phyloP scores from a whole-genome alignment of 805 yeast genomes.

The Starmerella stellata region DNA sequence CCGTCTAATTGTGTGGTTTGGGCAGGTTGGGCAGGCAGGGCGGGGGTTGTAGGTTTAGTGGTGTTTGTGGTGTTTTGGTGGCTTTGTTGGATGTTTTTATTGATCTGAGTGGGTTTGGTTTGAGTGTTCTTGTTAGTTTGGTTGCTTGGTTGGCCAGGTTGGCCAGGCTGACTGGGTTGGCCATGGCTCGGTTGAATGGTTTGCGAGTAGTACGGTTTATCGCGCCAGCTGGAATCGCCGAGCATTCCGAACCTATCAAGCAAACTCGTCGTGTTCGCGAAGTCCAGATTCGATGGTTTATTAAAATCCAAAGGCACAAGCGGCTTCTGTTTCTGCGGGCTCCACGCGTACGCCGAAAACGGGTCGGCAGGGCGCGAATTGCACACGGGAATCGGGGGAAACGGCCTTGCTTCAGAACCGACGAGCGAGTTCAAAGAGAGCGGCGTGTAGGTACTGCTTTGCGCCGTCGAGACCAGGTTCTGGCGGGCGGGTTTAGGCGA shows the following conservation, averaged over 20 bases:
- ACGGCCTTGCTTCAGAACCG: not conserved
- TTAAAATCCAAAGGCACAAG: not conserved
- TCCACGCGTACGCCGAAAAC: not conserved
- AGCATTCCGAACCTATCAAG: conserved; percentile 16
- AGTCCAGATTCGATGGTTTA: conserved; percentile 6
- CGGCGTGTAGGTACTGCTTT: not conserved
- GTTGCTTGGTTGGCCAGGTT: not conserved
- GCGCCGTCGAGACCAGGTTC: not conserved
- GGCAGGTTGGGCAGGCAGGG: not conserved
- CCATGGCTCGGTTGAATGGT: no score
- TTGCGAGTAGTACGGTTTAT: conserved; percentile 9
- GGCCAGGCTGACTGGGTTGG: not conserved
- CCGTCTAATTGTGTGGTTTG: no score
- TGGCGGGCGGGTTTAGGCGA: not conserved
- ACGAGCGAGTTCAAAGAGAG: not conserved
- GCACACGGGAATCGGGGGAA: not conserved
- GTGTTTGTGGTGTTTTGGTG: not conserved
- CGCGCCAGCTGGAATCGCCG: conserved; percentile 18
- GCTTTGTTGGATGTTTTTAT: not conserved
- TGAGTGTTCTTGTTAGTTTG: not conserved
- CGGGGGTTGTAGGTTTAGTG: not conserved
- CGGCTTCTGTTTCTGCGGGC: not conserved
- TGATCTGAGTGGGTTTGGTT: not conserved
- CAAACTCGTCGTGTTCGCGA: conserved; percentile 17
- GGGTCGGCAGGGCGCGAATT: not conserved